Evolutionary conservation across 1,284 basidiomycete genomes (phyloP).

Genomic region (Pyrrhoderma noxium): DNA sequence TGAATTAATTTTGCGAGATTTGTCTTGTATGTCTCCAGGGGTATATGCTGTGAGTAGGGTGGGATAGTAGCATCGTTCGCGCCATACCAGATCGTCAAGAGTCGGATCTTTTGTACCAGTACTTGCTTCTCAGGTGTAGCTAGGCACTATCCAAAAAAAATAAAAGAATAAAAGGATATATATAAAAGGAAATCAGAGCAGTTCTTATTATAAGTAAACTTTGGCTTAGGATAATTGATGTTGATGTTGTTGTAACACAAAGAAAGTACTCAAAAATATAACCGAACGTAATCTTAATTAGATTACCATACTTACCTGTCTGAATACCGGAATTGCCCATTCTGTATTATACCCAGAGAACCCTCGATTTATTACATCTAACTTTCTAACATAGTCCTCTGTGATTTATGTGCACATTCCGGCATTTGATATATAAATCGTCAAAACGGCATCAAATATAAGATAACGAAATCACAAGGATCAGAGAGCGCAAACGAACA

Average conservation of each 20-base stretch:
- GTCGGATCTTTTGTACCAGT: conserved; percentile 51
- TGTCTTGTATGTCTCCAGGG: conserved; percentile 54
- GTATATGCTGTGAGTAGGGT: conserved; percentile 52
- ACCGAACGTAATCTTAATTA: conserved; percentile 19
- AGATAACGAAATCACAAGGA: no score
- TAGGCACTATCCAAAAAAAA: conserved; percentile 1
- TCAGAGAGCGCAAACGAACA: background rate
- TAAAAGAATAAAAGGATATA: background rate
- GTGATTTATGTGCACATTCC: background rate
- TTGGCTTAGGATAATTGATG: no score
- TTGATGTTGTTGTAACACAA: no score
- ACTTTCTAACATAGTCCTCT: conserved; percentile 71
- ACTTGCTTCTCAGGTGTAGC: conserved; percentile 36
- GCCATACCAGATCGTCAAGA: conserved; percentile 85
- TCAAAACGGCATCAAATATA: background rate
- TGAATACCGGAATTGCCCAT: conserved; percentile 74
- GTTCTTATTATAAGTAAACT: no score
- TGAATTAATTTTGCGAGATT: conserved; percentile 62
- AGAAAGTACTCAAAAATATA: no score
- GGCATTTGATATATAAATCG: background rate
- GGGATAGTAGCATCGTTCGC: conserved; percentile 73
- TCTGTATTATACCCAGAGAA: conserved; percentile 77
- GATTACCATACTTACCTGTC: conserved; percentile 43
- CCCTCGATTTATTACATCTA: conserved; percentile 82
- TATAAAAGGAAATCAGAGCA: no score